Percentiles rank a stretch among this genome's conserved stretches.
These are phyloP conservation scores for Rhinocladiella similis DNA, from an alignment of 2,329 filamentous ascomycete species.

Conservation along the genomic window DNA sequence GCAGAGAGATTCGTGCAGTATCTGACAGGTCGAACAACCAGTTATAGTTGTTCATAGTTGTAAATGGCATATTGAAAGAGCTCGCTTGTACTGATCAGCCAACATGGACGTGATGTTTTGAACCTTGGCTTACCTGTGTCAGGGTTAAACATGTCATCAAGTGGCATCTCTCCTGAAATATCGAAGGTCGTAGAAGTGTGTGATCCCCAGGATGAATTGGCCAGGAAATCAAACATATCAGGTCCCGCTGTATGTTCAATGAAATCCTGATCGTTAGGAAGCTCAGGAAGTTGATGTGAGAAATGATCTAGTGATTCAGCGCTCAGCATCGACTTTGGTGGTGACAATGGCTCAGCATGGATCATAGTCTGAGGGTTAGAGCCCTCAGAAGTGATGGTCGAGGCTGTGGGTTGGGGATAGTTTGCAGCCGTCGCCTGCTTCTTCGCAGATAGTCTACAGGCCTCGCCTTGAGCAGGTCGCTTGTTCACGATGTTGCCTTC, in stretches of 20 bases:
- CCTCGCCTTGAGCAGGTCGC: slow-evolving; percentile 23
- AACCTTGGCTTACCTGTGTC: slow-evolving; percentile 49
- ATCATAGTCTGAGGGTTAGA: background rate
- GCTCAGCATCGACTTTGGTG: slow-evolving; percentile 12
- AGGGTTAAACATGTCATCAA: slow-evolving; percentile 59
- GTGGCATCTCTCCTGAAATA: slow-evolving; percentile 29
- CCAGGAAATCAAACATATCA: slow-evolving; percentile 23
- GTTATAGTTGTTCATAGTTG: slow-evolving; percentile 62
- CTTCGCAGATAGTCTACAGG: background rate
- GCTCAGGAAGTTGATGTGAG: slow-evolving; percentile 7
- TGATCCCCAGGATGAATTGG: slow-evolving; percentile 21
- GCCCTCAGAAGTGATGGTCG: background rate
- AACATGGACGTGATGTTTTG: background rate
- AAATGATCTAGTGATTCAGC: slow-evolving; percentile 10
- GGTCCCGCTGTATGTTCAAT: slow-evolving; percentile 5
- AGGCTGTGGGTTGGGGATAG: background rate
- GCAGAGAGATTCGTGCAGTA: slow-evolving; percentile 2
- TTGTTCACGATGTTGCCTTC: slow-evolving; percentile 50
- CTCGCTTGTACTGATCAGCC: slow-evolving; percentile 41
- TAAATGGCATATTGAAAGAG: slow-evolving; percentile 66
- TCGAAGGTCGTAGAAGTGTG: background rate
- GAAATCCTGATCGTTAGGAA: slow-evolving; percentile 6
- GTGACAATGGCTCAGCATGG: slow-evolving; percentile 14
- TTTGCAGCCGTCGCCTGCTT: slow-evolving; percentile 1
- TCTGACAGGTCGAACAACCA: slow-evolving; percentile 57